phyloP scores from a whole-genome alignment of 2,329 filamentous ascomycete genomes.

The Microthyrium microscopicum region DNA sequence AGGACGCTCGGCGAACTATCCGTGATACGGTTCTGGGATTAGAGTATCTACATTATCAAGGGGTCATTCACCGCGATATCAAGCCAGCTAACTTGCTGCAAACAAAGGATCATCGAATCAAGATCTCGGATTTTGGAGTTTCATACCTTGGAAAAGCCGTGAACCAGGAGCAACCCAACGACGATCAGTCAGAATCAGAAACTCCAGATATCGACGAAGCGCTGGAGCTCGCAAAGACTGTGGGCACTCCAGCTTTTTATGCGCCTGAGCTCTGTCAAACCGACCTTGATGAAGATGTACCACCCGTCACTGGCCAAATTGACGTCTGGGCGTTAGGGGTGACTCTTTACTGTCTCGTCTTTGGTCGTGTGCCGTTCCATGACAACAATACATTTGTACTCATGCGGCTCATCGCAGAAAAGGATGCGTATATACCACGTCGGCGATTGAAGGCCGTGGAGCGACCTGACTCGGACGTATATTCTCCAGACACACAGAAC shows the following conservation, averaged over 20 bases:
- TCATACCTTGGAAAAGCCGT: constrained; percentile 89
- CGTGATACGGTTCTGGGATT: constrained; percentile 83
- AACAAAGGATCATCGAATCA: constrained; percentile 70
- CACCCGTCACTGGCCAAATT: constrained; percentile 79
- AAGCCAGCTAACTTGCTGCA: constrained; percentile 69
- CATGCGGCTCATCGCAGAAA: constrained; percentile 79
- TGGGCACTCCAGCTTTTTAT: constrained; percentile 94
- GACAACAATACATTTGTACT: constrained; percentile 84
- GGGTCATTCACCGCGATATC: constrained; percentile 35
- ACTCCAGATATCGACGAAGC: constrained; percentile 81
- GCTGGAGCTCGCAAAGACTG: constrained; percentile 91
- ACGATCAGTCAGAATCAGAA: constrained; percentile 64
- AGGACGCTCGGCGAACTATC: constrained; percentile 69
- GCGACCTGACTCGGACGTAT: no score
- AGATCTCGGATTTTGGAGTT: constrained; percentile 97
- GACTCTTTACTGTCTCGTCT: constrained; percentile 89
- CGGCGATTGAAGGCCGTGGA: constrained; percentile 62
- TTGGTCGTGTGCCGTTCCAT: constrained; percentile 81
- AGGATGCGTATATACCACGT: constrained; percentile 77
- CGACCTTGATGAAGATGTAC: constrained; percentile 43
- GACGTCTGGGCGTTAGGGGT: constrained; percentile 96
- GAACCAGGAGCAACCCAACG: constrained; percentile 52
- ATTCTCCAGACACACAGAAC: no score
- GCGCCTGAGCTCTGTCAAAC: constrained; percentile 92
- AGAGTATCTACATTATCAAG: constrained; percentile 57